Conservation (phyloP, 1,284 basidiomycete species). For the Phylloporus sp. region DNA sequence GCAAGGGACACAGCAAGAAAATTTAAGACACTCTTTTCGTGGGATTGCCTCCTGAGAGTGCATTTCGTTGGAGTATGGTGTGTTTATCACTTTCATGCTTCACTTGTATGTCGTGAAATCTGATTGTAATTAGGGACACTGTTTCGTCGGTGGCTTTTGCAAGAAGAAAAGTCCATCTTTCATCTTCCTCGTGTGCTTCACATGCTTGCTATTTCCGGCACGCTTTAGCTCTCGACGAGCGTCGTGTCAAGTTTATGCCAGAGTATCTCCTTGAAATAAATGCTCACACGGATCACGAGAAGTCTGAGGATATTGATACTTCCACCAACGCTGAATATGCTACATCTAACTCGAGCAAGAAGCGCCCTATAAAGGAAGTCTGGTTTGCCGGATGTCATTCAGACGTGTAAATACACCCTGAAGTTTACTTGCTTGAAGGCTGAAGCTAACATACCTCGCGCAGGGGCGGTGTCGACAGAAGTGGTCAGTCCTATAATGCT, state of each 20-base stretch:
- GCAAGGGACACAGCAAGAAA: conserved; percentile 26
- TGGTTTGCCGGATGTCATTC: conserved; percentile 32
- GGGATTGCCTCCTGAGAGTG: conserved; percentile 32
- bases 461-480: conserved; percentile 33
- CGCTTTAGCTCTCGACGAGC: conserved; percentile 51
- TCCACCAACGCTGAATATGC: neutral
- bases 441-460: neutral
- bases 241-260: conserved; percentile 51
- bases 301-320: conserved; percentile 15
- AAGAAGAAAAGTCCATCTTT: conserved; percentile 35
- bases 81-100: neutral
- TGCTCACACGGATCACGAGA: conserved; percentile 9
- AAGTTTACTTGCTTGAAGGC: neutral
- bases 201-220: conserved; percentile 50
- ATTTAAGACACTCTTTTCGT: conserved; percentile 50
- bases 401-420: conserved; percentile 37
- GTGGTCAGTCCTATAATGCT: conserved; percentile 18
- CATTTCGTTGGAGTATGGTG: conserved; percentile 55
- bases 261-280: conserved; percentile 46
- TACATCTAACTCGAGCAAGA: neutral
- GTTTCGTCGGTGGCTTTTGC: conserved; percentile 48
- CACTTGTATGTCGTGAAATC: neutral
- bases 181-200: conserved; percentile 25
- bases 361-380: conserved; percentile 1
- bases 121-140: conserved; percentile 47